These are phyloP conservation scores for Alternaria gaisen DNA, from an alignment of 2,329 filamentous ascomycete species.

Conservation along the genomic window DNA sequence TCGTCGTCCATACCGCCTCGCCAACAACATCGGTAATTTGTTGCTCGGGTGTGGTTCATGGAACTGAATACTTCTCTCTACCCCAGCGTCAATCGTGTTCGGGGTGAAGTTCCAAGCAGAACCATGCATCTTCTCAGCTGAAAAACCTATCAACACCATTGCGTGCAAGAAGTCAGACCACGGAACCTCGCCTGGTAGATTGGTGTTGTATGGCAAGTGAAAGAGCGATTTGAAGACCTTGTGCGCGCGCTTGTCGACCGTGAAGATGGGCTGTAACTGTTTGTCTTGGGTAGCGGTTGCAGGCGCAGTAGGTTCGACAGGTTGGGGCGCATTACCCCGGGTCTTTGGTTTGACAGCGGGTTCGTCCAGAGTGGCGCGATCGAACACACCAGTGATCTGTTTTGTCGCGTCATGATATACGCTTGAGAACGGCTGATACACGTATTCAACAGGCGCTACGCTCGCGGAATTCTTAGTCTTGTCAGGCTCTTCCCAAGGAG, in stretches of 20 bases:
- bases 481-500: constrained; percentile 56
- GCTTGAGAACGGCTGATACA: constrained; percentile 16
- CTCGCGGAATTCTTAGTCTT: constrained; percentile 3
- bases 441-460: constrained; percentile 1
- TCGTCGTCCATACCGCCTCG: constrained; percentile 60
- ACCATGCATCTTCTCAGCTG: constrained; percentile 66
- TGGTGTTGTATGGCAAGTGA: constrained; percentile 45
- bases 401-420: constrained; percentile 16
- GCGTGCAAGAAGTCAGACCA: constrained; percentile 66
- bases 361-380: constrained; percentile 5
- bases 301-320: background rate
- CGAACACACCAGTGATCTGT: constrained; percentile 16
- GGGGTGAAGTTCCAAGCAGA: constrained; percentile 69
- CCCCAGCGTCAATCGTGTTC: constrained; percentile 49
- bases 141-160: constrained; percentile 62
- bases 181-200: constrained; percentile 58
- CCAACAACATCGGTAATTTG: constrained; percentile 61
- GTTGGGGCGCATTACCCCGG: constrained; percentile 5
- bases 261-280: constrained; percentile 27
- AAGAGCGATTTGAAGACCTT: constrained; percentile 58
- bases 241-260: constrained; percentile 41
- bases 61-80: constrained; percentile 50
- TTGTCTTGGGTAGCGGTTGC: background rate
- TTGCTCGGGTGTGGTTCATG: constrained; percentile 66
- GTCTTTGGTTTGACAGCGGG: constrained; percentile 19